Evolutionary conservation across 2,329 filamentous ascomycete genomes (phyloP), one percentile per base, ranked within the genome.

Genomic region (Mariannaea elegans): DNA sequence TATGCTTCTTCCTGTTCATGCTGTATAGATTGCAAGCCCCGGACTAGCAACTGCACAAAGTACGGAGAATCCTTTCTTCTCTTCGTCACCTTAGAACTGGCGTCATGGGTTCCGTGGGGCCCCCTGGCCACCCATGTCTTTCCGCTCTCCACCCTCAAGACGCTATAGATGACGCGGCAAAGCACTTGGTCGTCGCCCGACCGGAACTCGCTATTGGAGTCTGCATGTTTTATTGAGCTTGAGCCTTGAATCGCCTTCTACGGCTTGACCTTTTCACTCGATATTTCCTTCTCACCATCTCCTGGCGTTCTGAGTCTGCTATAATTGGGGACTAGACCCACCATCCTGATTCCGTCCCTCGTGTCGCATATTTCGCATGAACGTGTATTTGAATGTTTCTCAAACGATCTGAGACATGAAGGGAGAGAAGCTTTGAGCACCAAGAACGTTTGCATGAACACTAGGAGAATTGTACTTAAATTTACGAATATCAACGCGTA

Each of bases 131-230:
- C 14, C n/a, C 19, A 18, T 21, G 31, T 23, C 32, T 29, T 54
- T 41, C 50, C 42, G 39, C 50, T 32, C 23, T 54, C 42, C 42
- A 45, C 42, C 24, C 21, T 2, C 42, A 45, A 27, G 23, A 27
- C 42, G 42, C 21, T 42, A 42, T 19, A n/a, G 50, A 45, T 54
- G 50, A 54, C 50, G 50, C 50, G 50, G 50, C 50, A 29, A 46
- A 46, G 41, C 41, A 46, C 32, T 38, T n/a, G 50, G 46, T 54
- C 50, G 50, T 46, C 50, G 19, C 38, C 36, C 32, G 27, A 12
- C 14, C 50, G 41, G 50, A 46, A 39, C 31, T 54, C 50, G 50
- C 42, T 21, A 45, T 45, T 45, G 18, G 42, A 45, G 10, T 9
- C 13, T 27, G 9, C 10, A 38, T 9, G 34, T 38, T n/a, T 13